Conservation (phyloP, 805 yeast genomes). For the Metschnikowia bowlesiae region DNA sequence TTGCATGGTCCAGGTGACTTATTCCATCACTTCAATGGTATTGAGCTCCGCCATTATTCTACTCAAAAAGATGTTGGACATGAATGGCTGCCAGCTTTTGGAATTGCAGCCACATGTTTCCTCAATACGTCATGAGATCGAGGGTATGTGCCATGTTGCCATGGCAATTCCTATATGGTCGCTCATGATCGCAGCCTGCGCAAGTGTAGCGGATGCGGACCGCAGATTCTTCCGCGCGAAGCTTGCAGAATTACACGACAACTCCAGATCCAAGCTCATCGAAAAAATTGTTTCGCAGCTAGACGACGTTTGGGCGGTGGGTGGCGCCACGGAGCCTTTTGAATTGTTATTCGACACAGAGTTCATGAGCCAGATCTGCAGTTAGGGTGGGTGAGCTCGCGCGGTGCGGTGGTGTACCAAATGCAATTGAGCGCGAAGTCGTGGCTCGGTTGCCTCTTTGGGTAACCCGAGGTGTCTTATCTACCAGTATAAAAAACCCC, state of each 20-base stretch:
- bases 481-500: background rate
- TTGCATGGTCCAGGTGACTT: conserved; percentile 5
- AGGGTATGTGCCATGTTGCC: conserved; percentile 4
- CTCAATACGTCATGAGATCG: conserved; percentile 8
- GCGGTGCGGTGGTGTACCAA: background rate
- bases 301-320: conserved; percentile 13
- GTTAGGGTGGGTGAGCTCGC: background rate
- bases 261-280: conserved; percentile 9
- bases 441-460: background rate
- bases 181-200: conserved; percentile 14
- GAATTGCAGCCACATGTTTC: conserved; percentile 4
- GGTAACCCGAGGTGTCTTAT: conserved; percentile 1
- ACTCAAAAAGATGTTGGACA: conserved; percentile 8
- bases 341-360: conserved; percentile 12
- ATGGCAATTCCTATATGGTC: conserved; percentile 16
- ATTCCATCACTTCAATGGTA: conserved; percentile 10
- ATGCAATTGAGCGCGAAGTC: background rate
- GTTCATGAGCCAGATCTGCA: conserved; percentile 14
- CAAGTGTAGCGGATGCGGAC: conserved; percentile 3
- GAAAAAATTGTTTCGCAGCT: conserved; percentile 9
- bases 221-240: conserved; percentile 7
- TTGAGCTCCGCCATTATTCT: conserved; percentile 10
- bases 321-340: conserved; percentile 14
- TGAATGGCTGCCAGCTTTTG: background rate
- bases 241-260: conserved; percentile 2